Base-by-base conservation (phyloP, 371 early-diverging fungal species). In the Lichtheimia ornata region DNA sequence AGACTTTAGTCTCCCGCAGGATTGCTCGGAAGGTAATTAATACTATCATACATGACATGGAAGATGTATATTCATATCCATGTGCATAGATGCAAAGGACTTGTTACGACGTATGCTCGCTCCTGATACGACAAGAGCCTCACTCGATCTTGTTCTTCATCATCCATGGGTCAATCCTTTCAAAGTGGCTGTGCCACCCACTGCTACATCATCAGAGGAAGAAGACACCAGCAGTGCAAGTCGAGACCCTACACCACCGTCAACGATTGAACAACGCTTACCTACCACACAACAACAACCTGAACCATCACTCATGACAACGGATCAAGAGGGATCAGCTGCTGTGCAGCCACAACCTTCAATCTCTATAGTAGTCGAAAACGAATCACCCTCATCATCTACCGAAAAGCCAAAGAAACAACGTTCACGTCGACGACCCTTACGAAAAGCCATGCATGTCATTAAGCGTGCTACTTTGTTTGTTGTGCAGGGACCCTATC, bases 91-190 rank as follows among this genome's bases (percentile, higher is more conserved):
- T 57, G 78, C 64, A 7, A 69, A 69, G 51, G 78, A 76, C 60
- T 49, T 81, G 18, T 56, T 81, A 40, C 65, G 73, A 27, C 66
- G 70, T 18, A 71, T 76, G 74, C 53, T 81, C 11, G 66, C 71
- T 7, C 81, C 81, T 2, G 66, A 66, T 20, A 27, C 56, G 7
- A 62, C 65, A 7, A 56, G 81, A 42, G 78, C 73, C 4, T 69
- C 76, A 12, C 50, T 77, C 13, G 74, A 73, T 62, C 64, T 71
- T 22, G 56, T 81, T 45, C 50, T 69, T 42, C 71, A 64, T 49
- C 81, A 81, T 52, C 74, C 76, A 18, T 81, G 81, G 81, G 56
- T 81, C 43, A 67, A 71, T 41, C 63, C 74, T 13, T 69, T 22
- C 15, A 45, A 25, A 35, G 35, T 35, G 11, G 35, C 35, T 35